Base-by-base conservation (phyloP, 495 filamentous ascomycete species). In the Rhypophila decipiens region DNA sequence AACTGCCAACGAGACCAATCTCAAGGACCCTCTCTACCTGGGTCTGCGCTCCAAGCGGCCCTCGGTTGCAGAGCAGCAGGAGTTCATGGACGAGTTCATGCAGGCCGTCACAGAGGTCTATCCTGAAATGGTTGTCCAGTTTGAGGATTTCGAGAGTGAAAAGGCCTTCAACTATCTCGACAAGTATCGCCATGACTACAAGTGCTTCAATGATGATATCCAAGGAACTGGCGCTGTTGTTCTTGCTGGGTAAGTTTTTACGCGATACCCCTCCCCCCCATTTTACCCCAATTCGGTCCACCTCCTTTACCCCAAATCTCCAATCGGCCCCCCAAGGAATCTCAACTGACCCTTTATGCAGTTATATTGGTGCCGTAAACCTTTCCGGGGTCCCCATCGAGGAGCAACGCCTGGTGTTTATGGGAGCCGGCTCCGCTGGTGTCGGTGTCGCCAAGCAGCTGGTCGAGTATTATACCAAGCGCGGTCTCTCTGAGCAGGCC, bases 81-180 rank as follows among this genome's bases (percentile, higher is more conserved):
- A 91, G 55, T 97, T 97, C 66, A 75, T 98, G 77, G 93, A 97
- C 58, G 93, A 97, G 74, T 79, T 98, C 69, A 98, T 98, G 93
- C 73, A 82, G 58, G 93, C 93, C 44, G 77, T 88, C 33, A 86
- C 83, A 34, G 88, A 93, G 61, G 84, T 87, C 49, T 95, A 79
- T 81, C 90, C 90, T 17, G 80, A 88, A 48, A 94, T 98, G 73
- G 83, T 98, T 44, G 87, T 98, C 51, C 93, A 98, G 66, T 98
- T 95, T 54, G 93, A 98, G 69, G 93, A 98, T 53, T 97, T 95
- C 71, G 95, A 98, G 77, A 95, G 90, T 55, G 75, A 80, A 49
- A 80, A 80, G 65, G 93, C 93, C 12, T 98, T 98, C 80, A 86
- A 88, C 46, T 88, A 91, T 40, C 76, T 98, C 34, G 84, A 95